phyloP scores from a whole-genome alignment of 345 rosid species.

The Murraya paniculata region DNA sequence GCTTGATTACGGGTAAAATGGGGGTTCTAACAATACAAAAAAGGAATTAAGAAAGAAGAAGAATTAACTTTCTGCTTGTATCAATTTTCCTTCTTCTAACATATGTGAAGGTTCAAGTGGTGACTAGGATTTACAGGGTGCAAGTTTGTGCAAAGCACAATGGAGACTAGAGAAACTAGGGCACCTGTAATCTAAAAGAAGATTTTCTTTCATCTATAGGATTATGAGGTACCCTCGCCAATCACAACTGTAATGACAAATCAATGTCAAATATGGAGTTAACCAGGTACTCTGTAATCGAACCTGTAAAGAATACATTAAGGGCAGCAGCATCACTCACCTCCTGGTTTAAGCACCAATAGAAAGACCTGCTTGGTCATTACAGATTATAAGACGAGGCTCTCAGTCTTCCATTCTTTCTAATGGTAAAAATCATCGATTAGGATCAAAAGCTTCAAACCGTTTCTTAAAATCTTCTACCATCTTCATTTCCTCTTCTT shows the following conservation, averaged over 20 bases:
- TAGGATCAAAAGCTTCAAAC: conserved; percentile 69
- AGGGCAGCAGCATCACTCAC: conserved; percentile 1
- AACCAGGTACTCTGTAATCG: background rate
- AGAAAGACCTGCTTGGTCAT: background rate
- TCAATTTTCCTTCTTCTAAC: background rate
- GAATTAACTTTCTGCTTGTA: background rate
- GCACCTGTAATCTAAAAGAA: background rate
- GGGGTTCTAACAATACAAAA: background rate
- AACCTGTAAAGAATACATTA: conserved; percentile 14
- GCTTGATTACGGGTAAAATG: background rate
- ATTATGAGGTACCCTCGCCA: background rate
- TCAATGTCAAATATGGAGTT: background rate
- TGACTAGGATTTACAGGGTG: background rate
- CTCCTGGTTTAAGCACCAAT: background rate
- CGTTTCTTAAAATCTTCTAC: conserved; percentile 62
- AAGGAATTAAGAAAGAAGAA: background rate
- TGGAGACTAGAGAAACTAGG: background rate
- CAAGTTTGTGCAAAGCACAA: background rate
- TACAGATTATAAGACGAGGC: conserved; percentile 4
- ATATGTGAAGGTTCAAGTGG: background rate
- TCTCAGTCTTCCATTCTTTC: background rate
- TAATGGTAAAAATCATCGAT: conserved; percentile 23
- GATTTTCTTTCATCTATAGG: background rate
- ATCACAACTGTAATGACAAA: background rate
- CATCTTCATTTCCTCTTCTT: conserved; percentile 67